These are phyloP conservation scores for Paramecium pentaurelia DNA, from an alignment of 73 alveolate genomes.

Conservation along the genomic window DNA sequence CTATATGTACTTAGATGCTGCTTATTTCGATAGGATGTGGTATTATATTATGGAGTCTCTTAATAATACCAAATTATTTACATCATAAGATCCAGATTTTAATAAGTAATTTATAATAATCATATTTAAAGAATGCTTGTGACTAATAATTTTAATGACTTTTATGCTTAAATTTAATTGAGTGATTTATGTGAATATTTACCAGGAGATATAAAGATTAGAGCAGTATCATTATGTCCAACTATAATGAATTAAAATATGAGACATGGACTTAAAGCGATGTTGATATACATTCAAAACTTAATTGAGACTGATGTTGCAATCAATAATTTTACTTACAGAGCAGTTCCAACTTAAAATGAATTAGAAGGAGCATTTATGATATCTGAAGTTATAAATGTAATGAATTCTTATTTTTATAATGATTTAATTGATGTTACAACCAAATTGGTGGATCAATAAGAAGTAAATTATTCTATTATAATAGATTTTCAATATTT, in stretches of 20 bases:
- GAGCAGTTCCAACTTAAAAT: neutral
- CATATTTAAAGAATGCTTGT: neutral
- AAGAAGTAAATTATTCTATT: neutral
- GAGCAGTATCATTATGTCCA: neutral
- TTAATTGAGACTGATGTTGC: neutral
- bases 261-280: neutral
- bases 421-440: neutral
- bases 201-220: neutral
- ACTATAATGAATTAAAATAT: neutral
- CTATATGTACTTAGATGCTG: neutral
- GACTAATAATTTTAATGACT: neutral
- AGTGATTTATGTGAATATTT: neutral
- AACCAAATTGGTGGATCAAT: neutral
- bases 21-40: neutral
- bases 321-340: neutral
- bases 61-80: neutral
- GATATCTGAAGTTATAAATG: neutral
- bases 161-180: neutral
- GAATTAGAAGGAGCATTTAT: slow-evolving; percentile 44
- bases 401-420: neutral
- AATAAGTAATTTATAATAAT: neutral
- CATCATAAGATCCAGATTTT: neutral
- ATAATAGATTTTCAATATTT: neutral
- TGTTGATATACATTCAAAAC: neutral
- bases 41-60: neutral